phyloP scores from a whole-genome alignment of 2,329 filamentous ascomycete genomes.

The Cercospora sojina region DNA sequence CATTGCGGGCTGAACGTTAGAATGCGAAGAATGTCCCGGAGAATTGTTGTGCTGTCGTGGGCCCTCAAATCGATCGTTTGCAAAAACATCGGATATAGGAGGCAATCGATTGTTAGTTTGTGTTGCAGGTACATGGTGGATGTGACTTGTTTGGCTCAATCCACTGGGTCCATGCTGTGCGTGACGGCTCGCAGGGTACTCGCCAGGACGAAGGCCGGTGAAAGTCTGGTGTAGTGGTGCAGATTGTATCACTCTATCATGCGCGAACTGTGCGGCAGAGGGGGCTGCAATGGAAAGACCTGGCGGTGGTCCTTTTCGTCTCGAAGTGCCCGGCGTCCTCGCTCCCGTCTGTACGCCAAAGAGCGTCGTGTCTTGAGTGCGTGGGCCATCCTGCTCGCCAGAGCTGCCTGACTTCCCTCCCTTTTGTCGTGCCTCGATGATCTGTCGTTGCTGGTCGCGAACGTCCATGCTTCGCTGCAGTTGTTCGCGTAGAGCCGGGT shows the following conservation, averaged over 20 bases:
- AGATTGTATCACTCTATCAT: slow-evolving; percentile 94
- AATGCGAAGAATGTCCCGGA: slow-evolving; percentile 64
- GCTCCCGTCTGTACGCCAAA: slow-evolving; percentile 43
- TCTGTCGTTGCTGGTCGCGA: slow-evolving; percentile 86
- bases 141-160: slow-evolving; percentile 79
- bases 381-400: slow-evolving; percentile 34
- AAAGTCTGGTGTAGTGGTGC: slow-evolving; percentile 94
- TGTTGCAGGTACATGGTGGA: slow-evolving; percentile 82
- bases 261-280: slow-evolving; percentile 84
- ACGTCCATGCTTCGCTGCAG: slow-evolving; percentile 91
- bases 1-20: slow-evolving; percentile 65
- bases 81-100: slow-evolving; percentile 92
- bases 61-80: slow-evolving; percentile 65
- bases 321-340: slow-evolving; percentile 73
- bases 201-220: slow-evolving; percentile 77
- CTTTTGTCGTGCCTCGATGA: slow-evolving; percentile 92
- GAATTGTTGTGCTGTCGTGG: slow-evolving; percentile 45
- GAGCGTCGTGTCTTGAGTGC: slow-evolving; percentile 42
- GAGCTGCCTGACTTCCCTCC: slow-evolving; percentile 62
- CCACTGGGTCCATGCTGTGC: slow-evolving; percentile 76
- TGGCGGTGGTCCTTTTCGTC: slow-evolving; percentile 75
- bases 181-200: slow-evolving; percentile 39
- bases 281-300: slow-evolving; percentile 94
- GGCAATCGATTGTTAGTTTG: slow-evolving; percentile 91
- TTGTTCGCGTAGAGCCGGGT: slow-evolving; percentile 95